Evolutionary conservation across 179 eudicot genomes (phyloP).

Genomic region (Spergularia azorica): DNA sequence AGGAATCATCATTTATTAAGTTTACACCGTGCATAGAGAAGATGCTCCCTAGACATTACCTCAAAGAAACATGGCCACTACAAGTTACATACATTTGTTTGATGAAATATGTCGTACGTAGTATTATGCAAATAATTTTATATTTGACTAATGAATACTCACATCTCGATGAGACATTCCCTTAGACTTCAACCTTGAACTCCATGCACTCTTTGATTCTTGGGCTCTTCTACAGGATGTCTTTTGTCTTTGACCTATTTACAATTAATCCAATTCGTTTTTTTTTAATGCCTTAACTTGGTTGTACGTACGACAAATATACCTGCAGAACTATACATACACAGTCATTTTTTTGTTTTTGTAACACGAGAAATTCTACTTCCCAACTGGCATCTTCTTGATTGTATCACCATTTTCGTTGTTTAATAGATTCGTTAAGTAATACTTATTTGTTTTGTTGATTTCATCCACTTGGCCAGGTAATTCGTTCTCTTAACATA

Average conservation of each 20-base stretch:
- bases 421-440: constrained; percentile 27
- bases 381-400: constrained; percentile 28
- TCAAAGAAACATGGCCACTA: background rate
- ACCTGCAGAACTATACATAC: background rate
- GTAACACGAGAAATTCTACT: constrained; percentile 19
- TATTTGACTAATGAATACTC: constrained; percentile 6
- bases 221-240: constrained; percentile 11
- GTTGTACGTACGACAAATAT: constrained; percentile 9
- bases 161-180: constrained; percentile 29
- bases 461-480: no score
- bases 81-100: no score
- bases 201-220: constrained; percentile 22
- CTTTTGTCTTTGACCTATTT: background rate
- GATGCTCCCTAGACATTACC: constrained; percentile 2
- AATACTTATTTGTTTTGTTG: background rate
- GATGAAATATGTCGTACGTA: no score
- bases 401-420: constrained; percentile 17
- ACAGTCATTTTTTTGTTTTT: background rate
- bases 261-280: background rate
- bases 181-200: constrained; percentile 22
- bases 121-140: constrained; percentile 14
- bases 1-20: no score
- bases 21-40: no score
- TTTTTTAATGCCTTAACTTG: background rate
- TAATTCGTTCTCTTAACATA: no score